A percentile compares a stretch with the other conserved stretches of the same genome.
Evolutionary conservation across 2,329 filamentous ascomycete genomes (phyloP).

Genomic region (Alternaria dauci): DNA sequence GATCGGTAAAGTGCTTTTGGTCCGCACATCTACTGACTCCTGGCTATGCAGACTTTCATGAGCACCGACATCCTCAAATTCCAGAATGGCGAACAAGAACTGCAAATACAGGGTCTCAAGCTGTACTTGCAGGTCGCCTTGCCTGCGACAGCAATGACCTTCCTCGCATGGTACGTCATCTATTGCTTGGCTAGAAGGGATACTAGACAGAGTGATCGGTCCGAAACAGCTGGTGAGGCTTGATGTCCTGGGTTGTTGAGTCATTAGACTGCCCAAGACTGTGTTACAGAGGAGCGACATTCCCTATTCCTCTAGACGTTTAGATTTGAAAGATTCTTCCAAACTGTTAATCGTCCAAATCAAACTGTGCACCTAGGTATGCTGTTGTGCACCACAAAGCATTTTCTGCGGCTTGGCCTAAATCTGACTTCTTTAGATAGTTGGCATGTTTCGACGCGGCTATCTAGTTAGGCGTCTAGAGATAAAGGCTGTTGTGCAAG

Average conservation of each 20-base stretch:
- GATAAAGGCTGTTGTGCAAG: background rate
- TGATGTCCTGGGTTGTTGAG: background rate
- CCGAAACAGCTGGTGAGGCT: background rate
- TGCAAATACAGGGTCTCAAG: constrained; percentile 28
- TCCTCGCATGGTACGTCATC: constrained; percentile 46
- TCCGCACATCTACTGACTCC: background rate
- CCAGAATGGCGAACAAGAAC: constrained; percentile 22
- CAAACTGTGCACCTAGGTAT: too few species aligned
- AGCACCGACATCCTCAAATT: constrained; percentile 51
- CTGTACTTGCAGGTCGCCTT: constrained; percentile 48
- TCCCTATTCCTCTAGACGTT: too few species aligned
- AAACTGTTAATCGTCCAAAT: too few species aligned
- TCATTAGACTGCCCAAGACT: background rate
- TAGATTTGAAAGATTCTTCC: too few species aligned
- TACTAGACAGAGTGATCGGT: background rate
- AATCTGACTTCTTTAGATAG: too few species aligned
- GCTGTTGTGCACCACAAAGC: too few species aligned
- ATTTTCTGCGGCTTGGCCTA: too few species aligned
- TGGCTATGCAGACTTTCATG: constrained; percentile 51
- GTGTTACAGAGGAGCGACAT: too few species aligned
- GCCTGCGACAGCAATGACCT: constrained; percentile 48
- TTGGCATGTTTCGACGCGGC: too few species aligned
- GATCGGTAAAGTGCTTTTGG: background rate
- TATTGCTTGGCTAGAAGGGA: constrained; percentile 41
- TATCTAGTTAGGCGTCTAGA: background rate